Conservation (phyloP, 2,329 filamentous ascomycete genomes). For the Amphichorda felina region DNA sequence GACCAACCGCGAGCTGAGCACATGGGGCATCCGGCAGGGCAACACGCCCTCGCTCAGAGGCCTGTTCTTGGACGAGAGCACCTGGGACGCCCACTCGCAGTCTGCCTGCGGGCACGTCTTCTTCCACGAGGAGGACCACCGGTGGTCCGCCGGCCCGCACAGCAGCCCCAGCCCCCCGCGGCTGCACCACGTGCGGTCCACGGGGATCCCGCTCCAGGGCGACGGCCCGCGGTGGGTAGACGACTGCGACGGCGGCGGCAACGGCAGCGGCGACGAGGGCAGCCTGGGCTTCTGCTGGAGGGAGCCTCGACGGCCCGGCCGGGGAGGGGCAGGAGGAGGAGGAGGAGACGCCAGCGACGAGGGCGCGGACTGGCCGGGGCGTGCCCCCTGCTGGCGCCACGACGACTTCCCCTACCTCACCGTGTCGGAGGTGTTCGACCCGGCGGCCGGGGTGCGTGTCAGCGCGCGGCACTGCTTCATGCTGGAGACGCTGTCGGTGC, state of each 20-base stretch:
- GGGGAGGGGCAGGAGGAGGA: not conserved
- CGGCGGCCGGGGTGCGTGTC: slow-evolving; percentile 29
- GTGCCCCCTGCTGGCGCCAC: slow-evolving; percentile 38
- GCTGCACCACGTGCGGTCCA: slow-evolving; percentile 33
- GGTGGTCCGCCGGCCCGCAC: slow-evolving; percentile 34
- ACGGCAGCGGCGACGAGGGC: slow-evolving; percentile 23
- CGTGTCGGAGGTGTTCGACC: slow-evolving; percentile 31
- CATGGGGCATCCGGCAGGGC: slow-evolving; percentile 40
- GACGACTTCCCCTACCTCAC: slow-evolving; percentile 40
- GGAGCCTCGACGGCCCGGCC: slow-evolving; percentile 1
- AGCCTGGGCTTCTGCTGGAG: slow-evolving; percentile 31
- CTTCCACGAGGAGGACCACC: slow-evolving; percentile 42
- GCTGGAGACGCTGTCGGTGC: slow-evolving; percentile 31
- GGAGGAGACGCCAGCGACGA: not conserved
- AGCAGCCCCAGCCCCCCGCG: slow-evolving; percentile 24
- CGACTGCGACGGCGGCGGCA: slow-evolving; percentile 25
- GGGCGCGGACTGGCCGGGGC: slow-evolving; percentile 7
- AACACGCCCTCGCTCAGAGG: slow-evolving; percentile 34
- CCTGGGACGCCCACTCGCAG: slow-evolving; percentile 18
- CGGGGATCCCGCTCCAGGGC: slow-evolving; percentile 39
- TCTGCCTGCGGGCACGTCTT: slow-evolving; percentile 29
- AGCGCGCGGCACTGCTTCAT: slow-evolving; percentile 34
- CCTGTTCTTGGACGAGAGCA: slow-evolving; percentile 34
- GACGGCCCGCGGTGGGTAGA: slow-evolving; percentile 37
- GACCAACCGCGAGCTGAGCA: slow-evolving; percentile 36